Evolutionary conservation across 2,329 filamentous ascomycete species (phyloP), one percentile per base, ranked within the genome.

Genomic region (Akanthomyces dipterigenus): DNA sequence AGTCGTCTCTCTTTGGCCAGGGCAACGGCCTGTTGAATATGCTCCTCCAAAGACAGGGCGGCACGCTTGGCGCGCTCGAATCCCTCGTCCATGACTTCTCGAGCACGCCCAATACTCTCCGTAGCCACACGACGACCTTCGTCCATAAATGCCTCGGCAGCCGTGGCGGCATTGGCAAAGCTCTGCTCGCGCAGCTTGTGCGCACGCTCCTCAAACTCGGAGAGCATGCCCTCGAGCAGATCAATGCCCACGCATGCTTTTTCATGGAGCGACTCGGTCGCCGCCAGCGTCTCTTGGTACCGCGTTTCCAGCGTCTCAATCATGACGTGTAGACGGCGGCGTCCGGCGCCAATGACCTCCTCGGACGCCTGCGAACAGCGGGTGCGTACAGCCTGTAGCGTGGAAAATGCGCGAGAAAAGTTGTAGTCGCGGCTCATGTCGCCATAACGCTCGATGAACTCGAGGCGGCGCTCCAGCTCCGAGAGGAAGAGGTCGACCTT

Each of bases 321-420:
- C 78, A 98, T 88, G 62, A 98, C 85, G 65, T 91, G 89, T 63
- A 96, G 86, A 63, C 92, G 85, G 65, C 91, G 86, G 57, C 90
- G 88, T 24, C 95, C 93, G 42, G 90, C 90, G 61, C 92, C 95
- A 67, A 98, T 85, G 51, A 97, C 84, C 70, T 95, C 93, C 64
- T 91, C 93, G 1, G 93, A 96, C 22, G 93, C 92, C 65, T 93
- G 87, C 43, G 91, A 91, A 75, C 95, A 99, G 68, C 91, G 86
- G 66, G 91, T 88, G 64, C 93, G 87, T 28, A 99, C 93, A 8
- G 91, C 87, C 70, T 93, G 88, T 1, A 99, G 80, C 0, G 93
- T 96, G 18, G 87, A 82, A 75, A 96, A 96, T 22, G 93, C 91
- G 66, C 90, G 86, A 48, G 90, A 88, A 61, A 98, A 87, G 69